Base-by-base conservation (phyloP, 78 protist genomes). In the Isochrysis galbana region DNA sequence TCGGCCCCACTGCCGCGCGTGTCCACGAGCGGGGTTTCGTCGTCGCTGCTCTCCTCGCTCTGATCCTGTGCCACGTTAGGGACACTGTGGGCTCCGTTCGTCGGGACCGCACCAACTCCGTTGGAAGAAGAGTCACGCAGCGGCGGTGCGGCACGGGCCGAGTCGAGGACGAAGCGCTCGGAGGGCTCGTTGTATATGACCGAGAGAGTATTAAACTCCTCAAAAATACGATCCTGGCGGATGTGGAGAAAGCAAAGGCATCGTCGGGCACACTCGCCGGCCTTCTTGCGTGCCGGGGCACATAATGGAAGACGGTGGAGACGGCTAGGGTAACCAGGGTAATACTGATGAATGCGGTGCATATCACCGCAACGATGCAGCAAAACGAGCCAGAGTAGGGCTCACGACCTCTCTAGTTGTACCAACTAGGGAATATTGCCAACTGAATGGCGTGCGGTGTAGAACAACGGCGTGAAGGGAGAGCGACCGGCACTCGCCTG, bases 121-220 rank as follows among this genome's bases (percentile, higher is more conserved):
- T n/a, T n/a, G n/a, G n/a, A n/a, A n/a, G n/a, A n/a, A n/a, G n/a
- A 7, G 36, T 55, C 26, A 5, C 70, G 70, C 70, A 26, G 36
- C 36, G 36, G 70, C 70, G 36, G 26, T 22, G 26, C 70, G 70
- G 2, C 10, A 10, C 61, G n/a, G n/a, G n/a, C n/a, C n/a, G n/a
- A n/a, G n/a, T n/a, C n/a, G n/a, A n/a, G n/a, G 39, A 96, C 83
- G 83, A 96, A 97, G 26, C 91, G 91, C 46, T 94, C 95, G 0
- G 95, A 46, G 21, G 96, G 98, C 34, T 82, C 48, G 86, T 94
- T 83, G 93, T 95, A 97, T 46, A 97, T 39, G 19, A 97, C 96
- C 17, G 98, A 88, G 34, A 97, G 94, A 21, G 96, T 88, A 95
- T 97, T 97, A 86, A 97, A 97, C 91, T 97, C 98, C 86, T 96